Evolutionary conservation across 805 yeast species (phyloP).

Genomic region (Schwanniomyces yamadae): DNA sequence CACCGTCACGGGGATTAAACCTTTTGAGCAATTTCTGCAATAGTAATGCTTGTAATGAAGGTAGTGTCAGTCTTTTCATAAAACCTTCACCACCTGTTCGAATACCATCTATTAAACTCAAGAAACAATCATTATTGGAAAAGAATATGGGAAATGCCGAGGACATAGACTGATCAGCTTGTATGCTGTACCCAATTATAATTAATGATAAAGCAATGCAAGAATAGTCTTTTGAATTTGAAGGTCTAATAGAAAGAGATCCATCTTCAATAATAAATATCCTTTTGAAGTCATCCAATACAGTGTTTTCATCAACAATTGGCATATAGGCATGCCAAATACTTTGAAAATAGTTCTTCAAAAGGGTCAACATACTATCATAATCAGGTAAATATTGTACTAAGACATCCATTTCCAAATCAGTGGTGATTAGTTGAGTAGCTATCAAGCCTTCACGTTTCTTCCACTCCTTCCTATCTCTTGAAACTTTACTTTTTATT

Average conservation of each 20-base stretch:
- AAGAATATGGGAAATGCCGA: neutral
- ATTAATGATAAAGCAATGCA: constrained; percentile 2
- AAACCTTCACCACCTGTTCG: neutral
- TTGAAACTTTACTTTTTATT: neutral
- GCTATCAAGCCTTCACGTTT: neutral
- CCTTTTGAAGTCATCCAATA: neutral
- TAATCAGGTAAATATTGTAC: constrained; percentile 2
- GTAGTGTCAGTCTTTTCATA: neutral
- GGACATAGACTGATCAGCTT: neutral
- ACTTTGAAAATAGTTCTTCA: constrained; percentile 3
- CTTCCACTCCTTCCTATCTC: neutral
- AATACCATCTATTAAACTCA: neutral
- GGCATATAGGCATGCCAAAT: constrained; percentile 3
- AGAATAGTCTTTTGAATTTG: neutral
- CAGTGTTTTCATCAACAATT: neutral
- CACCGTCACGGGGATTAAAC: constrained; percentile 2
- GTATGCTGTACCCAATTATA: constrained; percentile 2
- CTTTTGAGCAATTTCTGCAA: constrained; percentile 1
- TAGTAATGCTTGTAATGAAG: constrained; percentile 2
- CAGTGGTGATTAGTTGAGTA: neutral
- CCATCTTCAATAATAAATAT: neutral
- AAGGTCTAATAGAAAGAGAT: neutral
- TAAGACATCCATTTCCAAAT: neutral
- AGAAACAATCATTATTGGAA: neutral
- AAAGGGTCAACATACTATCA: neutral